Base-by-base conservation (phyloP, 768 basidiomycete genomes). In the Pulveroboletus sp. region DNA sequence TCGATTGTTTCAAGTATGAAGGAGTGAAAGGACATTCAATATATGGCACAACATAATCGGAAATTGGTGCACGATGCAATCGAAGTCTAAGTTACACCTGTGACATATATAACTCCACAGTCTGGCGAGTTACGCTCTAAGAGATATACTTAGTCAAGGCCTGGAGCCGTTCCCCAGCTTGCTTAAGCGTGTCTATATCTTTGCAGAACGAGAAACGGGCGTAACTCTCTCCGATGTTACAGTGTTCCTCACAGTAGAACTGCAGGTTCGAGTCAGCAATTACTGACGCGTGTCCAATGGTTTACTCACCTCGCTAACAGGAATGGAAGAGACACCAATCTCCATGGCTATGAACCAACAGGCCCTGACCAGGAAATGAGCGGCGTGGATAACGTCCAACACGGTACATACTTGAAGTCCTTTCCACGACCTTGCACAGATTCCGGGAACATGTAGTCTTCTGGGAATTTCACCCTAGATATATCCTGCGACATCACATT, bases 181-280 rank as follows among this genome's bases (percentile, higher is more conserved):
- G 73, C 51, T 73, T 78, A 14, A 99, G 76, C 0, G 92, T 95
- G 35, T 90, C 90, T 17, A 83, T 54, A 60, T 98, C 95, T 65
- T 99, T 99, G 77, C 97, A 97, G 75, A 97, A 94, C 1, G 94
- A 87, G 65, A 98, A 97, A 47, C 92, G 81, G 19, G 80, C 84
- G 62, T 85, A 95, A 40, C 75, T 84, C 67, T 95, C 94, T 23
- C 94, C 94, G 46, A 97, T 90, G 49, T 69, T 69, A 23, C 83
- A 77, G 62, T 97, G 94, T 48, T 91, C 89, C 56, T 84, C 77
- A 62, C 91, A 93, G 70, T 95, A 97, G 70, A 97, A 97, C 90
- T 94, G 50, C 31, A 24, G 34, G 47, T 42, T 49, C 39, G 55
- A 35, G 62, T 52, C 14, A 41, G 45, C 17, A 36, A 35, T 36